A percentile compares a stretch with the other conserved stretches of the same genome.
phyloP scores from a whole-genome alignment of 2,329 filamentous ascomycete species.

The Pseudogymnoascus sp. region DNA sequence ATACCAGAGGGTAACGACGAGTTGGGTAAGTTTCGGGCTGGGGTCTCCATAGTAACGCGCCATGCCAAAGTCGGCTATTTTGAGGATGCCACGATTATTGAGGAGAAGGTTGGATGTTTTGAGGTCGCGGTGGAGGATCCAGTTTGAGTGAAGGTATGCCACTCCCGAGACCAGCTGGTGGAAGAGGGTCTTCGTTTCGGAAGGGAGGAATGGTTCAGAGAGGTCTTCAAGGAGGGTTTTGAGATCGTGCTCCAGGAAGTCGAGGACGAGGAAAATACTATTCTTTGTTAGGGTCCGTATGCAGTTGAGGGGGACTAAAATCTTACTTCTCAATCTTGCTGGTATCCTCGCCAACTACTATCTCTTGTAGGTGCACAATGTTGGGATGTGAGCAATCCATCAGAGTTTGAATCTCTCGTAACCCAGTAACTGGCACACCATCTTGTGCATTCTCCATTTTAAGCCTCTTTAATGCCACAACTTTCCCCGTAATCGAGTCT shows the following conservation, averaged over 20 bases:
- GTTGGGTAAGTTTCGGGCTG: constrained; percentile 69
- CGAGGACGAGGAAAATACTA: constrained; percentile 89
- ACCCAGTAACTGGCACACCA: constrained; percentile 75
- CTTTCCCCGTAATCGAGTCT: constrained; percentile 62
- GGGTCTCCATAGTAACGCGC: constrained; percentile 81
- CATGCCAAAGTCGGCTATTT: constrained; percentile 98
- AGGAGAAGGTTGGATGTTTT: constrained; percentile 92
- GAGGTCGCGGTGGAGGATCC: constrained; percentile 88
- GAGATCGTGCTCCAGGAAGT: constrained; percentile 95
- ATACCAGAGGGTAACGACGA: constrained; percentile 97
- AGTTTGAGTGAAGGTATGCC: constrained; percentile 77
- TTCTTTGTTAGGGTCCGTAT: constrained; percentile 24
- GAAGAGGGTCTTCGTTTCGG: constrained; percentile 85
- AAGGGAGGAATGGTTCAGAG: constrained; percentile 85
- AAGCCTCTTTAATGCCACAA: constrained; percentile 88
- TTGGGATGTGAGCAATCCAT: constrained; percentile 74
- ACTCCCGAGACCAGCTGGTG: constrained; percentile 74
- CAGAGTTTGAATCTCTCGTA: constrained; percentile 89
- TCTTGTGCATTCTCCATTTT: constrained; percentile 77
- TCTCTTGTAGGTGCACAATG: constrained; percentile 73
- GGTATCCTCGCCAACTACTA: constrained; percentile 65
- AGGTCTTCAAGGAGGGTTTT: constrained; percentile 90
- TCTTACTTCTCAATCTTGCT: constrained; percentile 46
- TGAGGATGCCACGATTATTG: constrained; percentile 89
- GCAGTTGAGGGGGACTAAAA: not conserved